Percentiles rank a stretch among this genome's conserved stretches.
These are phyloP conservation scores for Astrephomene gubernaculifera DNA, from an alignment of 139 green algal genomes.

Conservation along the genomic window DNA sequence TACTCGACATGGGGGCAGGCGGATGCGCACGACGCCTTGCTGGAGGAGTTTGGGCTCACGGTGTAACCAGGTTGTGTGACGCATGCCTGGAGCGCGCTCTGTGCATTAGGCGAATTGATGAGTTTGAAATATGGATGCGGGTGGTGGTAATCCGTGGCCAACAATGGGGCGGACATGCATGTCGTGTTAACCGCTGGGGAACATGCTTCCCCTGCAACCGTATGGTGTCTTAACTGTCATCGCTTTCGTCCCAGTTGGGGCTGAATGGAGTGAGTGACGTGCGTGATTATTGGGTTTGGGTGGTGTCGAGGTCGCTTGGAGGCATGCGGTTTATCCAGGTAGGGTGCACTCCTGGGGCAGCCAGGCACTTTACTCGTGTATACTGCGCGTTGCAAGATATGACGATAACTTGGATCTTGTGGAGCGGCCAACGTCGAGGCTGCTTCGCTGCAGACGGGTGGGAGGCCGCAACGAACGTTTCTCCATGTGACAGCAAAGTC, in stretches of 20 bases:
- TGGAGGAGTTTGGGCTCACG: slow-evolving; percentile 28
- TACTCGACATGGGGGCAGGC: not conserved
- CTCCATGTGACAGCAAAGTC: not conserved
- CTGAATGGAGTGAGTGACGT: slow-evolving; percentile 8
- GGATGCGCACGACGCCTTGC: not conserved
- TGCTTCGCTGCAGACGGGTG: not conserved
- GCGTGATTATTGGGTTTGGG: slow-evolving; percentile 11
- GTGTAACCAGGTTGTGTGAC: slow-evolving; percentile 8
- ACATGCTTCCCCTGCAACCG: slow-evolving; percentile 14
- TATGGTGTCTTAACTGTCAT: not conserved
- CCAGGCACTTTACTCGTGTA: not conserved
- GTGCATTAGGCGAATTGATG: not conserved
- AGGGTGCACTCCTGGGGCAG: not conserved
- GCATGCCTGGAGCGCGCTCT: not conserved
- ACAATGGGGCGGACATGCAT: too few species aligned
- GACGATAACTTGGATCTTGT: not conserved
- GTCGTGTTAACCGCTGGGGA: not conserved
- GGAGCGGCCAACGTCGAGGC: not conserved
- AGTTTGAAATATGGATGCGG: slow-evolving; percentile 26
- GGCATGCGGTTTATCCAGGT: slow-evolving; percentile 26
- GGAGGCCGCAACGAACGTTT: not conserved
- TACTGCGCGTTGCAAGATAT: not conserved
- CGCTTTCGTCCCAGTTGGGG: not conserved
- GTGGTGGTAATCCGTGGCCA: not conserved
- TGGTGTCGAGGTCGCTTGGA: too few species aligned